phyloP scores from a whole-genome alignment of 1,284 basidiomycete species.

The Afroboletus lepidellus region DNA sequence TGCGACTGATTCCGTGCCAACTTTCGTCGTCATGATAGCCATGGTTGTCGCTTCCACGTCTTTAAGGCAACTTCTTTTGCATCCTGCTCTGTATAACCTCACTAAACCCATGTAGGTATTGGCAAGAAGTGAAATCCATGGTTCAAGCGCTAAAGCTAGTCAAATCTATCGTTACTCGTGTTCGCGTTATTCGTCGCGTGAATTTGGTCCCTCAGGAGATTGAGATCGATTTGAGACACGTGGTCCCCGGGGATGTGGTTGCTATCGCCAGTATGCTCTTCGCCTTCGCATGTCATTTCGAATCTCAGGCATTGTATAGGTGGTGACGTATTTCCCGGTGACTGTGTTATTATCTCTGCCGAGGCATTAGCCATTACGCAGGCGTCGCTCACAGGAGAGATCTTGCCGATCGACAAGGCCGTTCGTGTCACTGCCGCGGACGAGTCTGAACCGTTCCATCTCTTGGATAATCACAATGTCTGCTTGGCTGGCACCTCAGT shows the following conservation, averaged over 20 bases:
- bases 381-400: constrained; percentile 33
- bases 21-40: constrained; percentile 32
- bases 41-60: constrained; percentile 34
- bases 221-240: constrained; percentile 28
- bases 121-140: constrained; percentile 34
- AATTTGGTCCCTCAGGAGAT: constrained; percentile 23
- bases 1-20: constrained; percentile 32
- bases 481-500: constrained; percentile 35
- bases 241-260: constrained; percentile 32
- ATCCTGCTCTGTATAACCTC: not conserved
- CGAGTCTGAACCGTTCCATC: constrained; percentile 24
- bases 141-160: constrained; percentile 34
- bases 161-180: constrained; percentile 33
- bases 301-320: constrained; percentile 12
- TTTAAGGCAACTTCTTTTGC: constrained; percentile 20
- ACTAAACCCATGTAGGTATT: constrained; percentile 22
- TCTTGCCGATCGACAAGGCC: constrained; percentile 30
- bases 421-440: constrained; percentile 15
- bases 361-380: constrained; percentile 31
- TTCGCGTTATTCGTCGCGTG: constrained; percentile 31
- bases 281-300: not conserved
- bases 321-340: constrained; percentile 34
- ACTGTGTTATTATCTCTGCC: constrained; percentile 31
- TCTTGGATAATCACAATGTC: constrained; percentile 30
- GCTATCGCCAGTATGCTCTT: constrained; percentile 28